Percentiles rank a stretch among this genome's conserved stretches.
Conservation (phyloP, 2,329 filamentous ascomycete species). For the Colletotrichum plurivorum region DNA sequence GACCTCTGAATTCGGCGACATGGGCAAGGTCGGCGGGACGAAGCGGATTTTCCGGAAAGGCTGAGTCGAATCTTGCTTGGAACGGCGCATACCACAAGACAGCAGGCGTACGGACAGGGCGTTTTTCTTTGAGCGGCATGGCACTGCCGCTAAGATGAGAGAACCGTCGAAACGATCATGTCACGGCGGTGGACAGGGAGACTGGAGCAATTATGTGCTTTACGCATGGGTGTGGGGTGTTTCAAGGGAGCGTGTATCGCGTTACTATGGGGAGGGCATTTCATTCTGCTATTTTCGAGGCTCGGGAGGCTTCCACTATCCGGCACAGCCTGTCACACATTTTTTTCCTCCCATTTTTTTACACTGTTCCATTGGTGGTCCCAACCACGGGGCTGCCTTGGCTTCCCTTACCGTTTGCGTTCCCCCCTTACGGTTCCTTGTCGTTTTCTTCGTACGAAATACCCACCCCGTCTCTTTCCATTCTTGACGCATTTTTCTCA, state of each 20-base stretch:
- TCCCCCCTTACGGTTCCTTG: slow-evolving; percentile 1
- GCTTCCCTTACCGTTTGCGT: background rate
- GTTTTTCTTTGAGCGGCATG: background rate
- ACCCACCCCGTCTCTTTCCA: slow-evolving; percentile 11
- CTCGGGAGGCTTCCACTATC: background rate
- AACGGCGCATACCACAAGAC: background rate
- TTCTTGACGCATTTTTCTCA: slow-evolving; percentile 1
- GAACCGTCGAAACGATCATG: slow-evolving; percentile 8
- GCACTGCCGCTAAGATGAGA: background rate
- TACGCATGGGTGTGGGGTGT: slow-evolving; percentile 23
- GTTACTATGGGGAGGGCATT: slow-evolving; percentile 24
- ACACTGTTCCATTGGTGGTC: background rate
- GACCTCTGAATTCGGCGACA: slow-evolving; percentile 71
- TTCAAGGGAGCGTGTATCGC: slow-evolving; percentile 17
- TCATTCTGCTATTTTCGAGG: slow-evolving; percentile 19
- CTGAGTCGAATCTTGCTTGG: slow-evolving; percentile 5
- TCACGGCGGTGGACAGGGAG: slow-evolving; percentile 10
- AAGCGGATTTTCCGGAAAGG: slow-evolving; percentile 77
- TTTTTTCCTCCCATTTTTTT: slow-evolving; percentile 1
- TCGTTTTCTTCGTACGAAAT: slow-evolving; percentile 28
- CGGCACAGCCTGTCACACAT: slow-evolving; percentile 12
- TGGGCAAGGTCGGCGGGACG: slow-evolving; percentile 80
- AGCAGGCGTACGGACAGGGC: slow-evolving; percentile 21
- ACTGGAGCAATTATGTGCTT: slow-evolving; percentile 7
- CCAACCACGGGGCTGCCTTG: background rate